These are phyloP conservation scores for Fusarium neocosmosporiellum DNA, from an alignment of 2,329 filamentous ascomycete species.

Conservation along the genomic window DNA sequence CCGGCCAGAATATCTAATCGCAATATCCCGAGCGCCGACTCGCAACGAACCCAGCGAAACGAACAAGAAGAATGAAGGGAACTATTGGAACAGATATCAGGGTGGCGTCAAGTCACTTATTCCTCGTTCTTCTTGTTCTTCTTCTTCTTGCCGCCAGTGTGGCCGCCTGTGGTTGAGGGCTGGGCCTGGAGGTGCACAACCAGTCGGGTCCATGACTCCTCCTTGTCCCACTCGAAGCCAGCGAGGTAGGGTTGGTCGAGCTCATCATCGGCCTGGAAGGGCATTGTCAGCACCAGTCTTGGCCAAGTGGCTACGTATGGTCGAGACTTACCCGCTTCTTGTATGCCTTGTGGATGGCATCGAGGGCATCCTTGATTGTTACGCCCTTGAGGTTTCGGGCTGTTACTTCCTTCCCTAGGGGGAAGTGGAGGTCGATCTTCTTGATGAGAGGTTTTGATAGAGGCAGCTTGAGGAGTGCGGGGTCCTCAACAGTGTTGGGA, in stretches of 20 bases:
- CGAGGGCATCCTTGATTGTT: slow-evolving; percentile 95
- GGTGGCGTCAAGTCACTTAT: slow-evolving; percentile 40
- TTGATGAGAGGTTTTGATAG: slow-evolving; percentile 87
- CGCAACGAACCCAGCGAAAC: slow-evolving; percentile 54
- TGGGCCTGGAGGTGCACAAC: slow-evolving; percentile 87
- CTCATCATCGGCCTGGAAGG: slow-evolving; percentile 84
- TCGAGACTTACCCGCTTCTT: slow-evolving; percentile 84
- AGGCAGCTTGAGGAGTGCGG: slow-evolving; percentile 82
- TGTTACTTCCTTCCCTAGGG: slow-evolving; percentile 85
- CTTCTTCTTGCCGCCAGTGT: slow-evolving; percentile 74
- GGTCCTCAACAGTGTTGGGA: slow-evolving; percentile 80
- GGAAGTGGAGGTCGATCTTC: slow-evolving; percentile 94
- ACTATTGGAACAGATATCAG: slow-evolving; percentile 55
- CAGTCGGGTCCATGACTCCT: slow-evolving; percentile 89
- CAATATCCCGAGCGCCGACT: slow-evolving; percentile 57
- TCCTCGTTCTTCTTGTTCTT: slow-evolving; percentile 72
- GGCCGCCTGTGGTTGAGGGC: slow-evolving; percentile 59
- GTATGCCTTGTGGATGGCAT: slow-evolving; percentile 95
- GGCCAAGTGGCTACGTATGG: background rate
- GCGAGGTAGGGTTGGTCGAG: slow-evolving; percentile 87
- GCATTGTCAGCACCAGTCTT: slow-evolving; percentile 6
- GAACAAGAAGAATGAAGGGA: slow-evolving; percentile 52
- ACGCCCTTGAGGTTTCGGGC: slow-evolving; percentile 94
- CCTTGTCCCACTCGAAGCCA: slow-evolving; percentile 96
- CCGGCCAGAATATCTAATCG: slow-evolving; percentile 55